Base-by-base conservation (phyloP, 257 asterid species). In the Primulina tabacum region DNA sequence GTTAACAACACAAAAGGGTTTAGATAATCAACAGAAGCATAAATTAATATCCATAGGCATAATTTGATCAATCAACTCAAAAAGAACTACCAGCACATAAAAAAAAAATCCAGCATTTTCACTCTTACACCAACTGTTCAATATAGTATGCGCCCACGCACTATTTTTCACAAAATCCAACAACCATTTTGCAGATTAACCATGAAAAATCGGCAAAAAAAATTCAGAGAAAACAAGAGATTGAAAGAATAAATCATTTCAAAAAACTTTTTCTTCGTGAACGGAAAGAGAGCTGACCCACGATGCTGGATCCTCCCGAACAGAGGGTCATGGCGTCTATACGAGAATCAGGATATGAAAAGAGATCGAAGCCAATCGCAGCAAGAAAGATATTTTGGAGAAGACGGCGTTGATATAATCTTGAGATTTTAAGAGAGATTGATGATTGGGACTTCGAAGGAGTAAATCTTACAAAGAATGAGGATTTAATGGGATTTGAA, bases 231-330 rank as follows among this genome's bases (percentile, higher is more conserved):
- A 62, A 78, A 2, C 32, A 28, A 69, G 55, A 63, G 2, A 30
- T 50, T 7, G 17, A 9, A 62, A 18, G 11, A 40, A 32, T 10
- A 20, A 53, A 43, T 28, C 14, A 43, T 43, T 43, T 12, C n/a
- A 43, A 43, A 43, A 43, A 43, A 10, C 1, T 6, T 33, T 7
- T 32, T 32, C 5, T 38, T 50, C 4, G 24, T 7, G 2, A 10
- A 8, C 64, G 56, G 64, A 62, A 2, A 32, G 70, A 71, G 2
- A 43, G 38, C 75, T 74, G 68, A 90, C 97, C 97, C 59, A 90
- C 95, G n/a, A 84, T 85, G 77, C 91, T 84, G 76, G 96, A 90
- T 86, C 89, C 95, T 81, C 88, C 92, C 43, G 96, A 87, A 72
- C 96, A 90, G 64, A 85, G 92, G 68, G 93, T 79, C 97, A 88